Conservation (phyloP, 352 stramenopile genomes). For the Phytopythium ostracodes region DNA sequence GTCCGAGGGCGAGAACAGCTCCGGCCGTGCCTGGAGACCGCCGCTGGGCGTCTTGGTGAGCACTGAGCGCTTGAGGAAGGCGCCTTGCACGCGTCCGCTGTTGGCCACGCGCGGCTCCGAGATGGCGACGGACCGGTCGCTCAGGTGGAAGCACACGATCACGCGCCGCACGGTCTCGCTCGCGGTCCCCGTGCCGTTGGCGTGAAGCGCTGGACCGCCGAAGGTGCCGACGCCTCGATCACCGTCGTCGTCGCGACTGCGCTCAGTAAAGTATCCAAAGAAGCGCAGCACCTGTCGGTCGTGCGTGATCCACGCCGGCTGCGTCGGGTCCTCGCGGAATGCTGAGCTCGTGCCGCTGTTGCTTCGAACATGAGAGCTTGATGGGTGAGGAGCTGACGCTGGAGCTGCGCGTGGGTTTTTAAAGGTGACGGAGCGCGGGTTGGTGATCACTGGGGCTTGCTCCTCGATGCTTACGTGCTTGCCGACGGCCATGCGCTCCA, state of each 20-base stretch:
- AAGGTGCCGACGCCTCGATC: constrained; percentile 4
- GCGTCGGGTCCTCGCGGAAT: constrained; percentile 41
- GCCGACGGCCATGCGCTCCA: constrained; percentile 60
- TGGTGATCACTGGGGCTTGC: constrained; percentile 5
- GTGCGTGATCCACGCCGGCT: constrained; percentile 64
- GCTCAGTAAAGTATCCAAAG: constrained; percentile 82
- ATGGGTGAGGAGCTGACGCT: background rate
- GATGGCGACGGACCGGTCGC: constrained; percentile 82
- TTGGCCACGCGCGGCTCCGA: constrained; percentile 84
- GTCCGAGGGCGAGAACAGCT: constrained; percentile 57
- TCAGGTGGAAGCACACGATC: constrained; percentile 80
- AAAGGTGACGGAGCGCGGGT: constrained; percentile 11
- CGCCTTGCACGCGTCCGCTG: constrained; percentile 85
- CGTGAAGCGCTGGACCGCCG: background rate
- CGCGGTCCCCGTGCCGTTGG: background rate
- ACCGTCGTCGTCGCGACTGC: constrained; percentile 16
- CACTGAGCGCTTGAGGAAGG: constrained; percentile 79
- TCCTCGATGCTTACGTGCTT: constrained; percentile 26
- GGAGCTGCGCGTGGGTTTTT: constrained; percentile 6
- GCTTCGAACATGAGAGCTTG: background rate
- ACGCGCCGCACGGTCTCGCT: constrained; percentile 45
- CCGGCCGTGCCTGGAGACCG: background rate
- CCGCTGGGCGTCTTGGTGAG: constrained; percentile 27
- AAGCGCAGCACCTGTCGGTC: constrained; percentile 87
- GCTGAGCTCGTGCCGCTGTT: constrained; percentile 23